phyloP scores from a whole-genome alignment of 2,329 filamentous ascomycete species.

The Trichocomaceae sp. region DNA sequence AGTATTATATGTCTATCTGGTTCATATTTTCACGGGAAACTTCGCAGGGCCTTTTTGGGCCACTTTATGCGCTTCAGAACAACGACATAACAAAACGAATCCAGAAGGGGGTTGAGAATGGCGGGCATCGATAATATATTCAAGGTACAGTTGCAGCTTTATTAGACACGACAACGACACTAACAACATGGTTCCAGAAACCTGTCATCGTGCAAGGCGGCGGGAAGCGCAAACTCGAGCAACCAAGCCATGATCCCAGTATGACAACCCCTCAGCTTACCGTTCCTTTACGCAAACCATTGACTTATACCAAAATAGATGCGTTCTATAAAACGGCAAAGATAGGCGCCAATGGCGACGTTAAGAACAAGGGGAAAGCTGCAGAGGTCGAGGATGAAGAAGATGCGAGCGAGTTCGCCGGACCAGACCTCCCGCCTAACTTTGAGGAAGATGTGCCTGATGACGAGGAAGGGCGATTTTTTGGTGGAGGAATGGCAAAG shows the following conservation, averaged over 20 bases:
- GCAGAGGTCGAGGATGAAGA: constrained; percentile 45
- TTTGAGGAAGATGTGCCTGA: constrained; percentile 56
- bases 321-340: constrained; percentile 57
- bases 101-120: constrained; percentile 35
- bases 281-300: not conserved
- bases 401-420: constrained; percentile 44
- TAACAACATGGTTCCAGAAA: constrained; percentile 31
- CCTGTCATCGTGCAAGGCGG: constrained; percentile 38
- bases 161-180: not conserved
- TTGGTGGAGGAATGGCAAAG: constrained; percentile 79
- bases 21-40: not conserved
- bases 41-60: not conserved
- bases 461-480: constrained; percentile 92
- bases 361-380: constrained; percentile 41
- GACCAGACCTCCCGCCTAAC: constrained; percentile 51
- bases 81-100: not conserved
- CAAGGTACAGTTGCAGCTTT: constrained; percentile 36
- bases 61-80: not conserved
- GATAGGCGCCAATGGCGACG: constrained; percentile 45
- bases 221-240: constrained; percentile 55
- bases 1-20: not conserved
- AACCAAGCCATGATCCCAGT: constrained; percentile 46
- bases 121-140: constrained; percentile 58
- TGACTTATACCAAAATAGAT: constrained; percentile 27
- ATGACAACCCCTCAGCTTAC: constrained; percentile 15